Base-by-base conservation (phyloP, 2,329 filamentous ascomycete species). In the Teratosphaeria viscida region DNA sequence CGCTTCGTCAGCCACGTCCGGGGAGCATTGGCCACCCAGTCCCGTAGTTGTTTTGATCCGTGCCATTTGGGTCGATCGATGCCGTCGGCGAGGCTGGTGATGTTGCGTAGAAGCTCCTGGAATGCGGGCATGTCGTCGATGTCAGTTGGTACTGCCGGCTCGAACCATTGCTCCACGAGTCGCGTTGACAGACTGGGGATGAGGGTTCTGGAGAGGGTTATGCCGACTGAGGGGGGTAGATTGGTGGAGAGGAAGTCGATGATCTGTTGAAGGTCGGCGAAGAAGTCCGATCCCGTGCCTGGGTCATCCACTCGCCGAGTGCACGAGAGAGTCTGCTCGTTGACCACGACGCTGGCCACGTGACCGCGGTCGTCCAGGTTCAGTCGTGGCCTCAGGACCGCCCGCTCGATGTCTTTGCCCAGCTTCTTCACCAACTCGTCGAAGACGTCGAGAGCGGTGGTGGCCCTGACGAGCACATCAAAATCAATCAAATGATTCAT, bases 1-100 rank as follows among this genome's bases (percentile, higher is more conserved):
- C 91, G 87, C 71, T 90, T 92, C 2, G 83, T 83, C 14, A 97
- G 81, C 94, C 94, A 99, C 29, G 90, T 85, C 60, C 85, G 84
- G 0, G 91, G 89, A 0, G 90, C 88, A 62, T 87, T 85, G 49
- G 86, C 83, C 0, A 90, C 85, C 92, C 94, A 99, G 27, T 89
- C 84, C 53, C 83, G 79, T 43, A 99, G 75, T 35, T 86, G 82
- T 58, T 76, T 75, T 54, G 80, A 76, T 3, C 81, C 82, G 16
- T 80, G 78, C 80, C 89, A 92, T 0, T 82, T 80, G 19, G 86
- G 77, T 7, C 77, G 74, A 39, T 84, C 79, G 7, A 97, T 74
- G 1, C 78, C 79, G 6, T 79, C 74, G 57, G 86, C 87, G 67
- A 97, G 88, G 0, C 75, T 72, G 29, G 79, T 77, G 0, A 90